Evolutionary conservation across 2,329 filamentous ascomycete species (phyloP).

Genomic region (Aspergillus piperis): DNA sequence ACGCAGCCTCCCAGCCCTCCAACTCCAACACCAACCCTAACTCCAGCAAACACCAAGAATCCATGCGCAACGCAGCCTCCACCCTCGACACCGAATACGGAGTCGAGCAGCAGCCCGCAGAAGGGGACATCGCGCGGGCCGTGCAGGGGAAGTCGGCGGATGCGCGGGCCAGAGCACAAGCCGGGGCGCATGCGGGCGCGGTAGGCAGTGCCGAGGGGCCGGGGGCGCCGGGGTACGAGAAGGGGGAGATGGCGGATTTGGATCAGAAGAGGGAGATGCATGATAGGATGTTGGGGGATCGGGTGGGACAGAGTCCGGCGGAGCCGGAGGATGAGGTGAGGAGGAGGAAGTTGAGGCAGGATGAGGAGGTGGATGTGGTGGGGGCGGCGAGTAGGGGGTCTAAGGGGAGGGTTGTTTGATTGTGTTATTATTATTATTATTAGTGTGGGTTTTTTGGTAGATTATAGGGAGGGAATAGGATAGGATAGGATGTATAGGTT

Average conservation of each 20-base stretch:
- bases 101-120: constrained; percentile 38
- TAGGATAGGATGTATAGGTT: background rate
- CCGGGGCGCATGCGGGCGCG: constrained; percentile 38
- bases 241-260: constrained; percentile 37
- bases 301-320: constrained; percentile 24
- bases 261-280: constrained; percentile 38
- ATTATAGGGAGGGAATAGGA: background rate
- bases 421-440: constrained; percentile 32
- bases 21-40: constrained; percentile 27
- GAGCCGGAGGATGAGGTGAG: constrained; percentile 26
- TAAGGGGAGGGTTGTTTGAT: constrained; percentile 29
- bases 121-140: constrained; percentile 37
- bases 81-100: constrained; percentile 38
- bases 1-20: constrained; percentile 31
- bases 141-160: constrained; percentile 30
- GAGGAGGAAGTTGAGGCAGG: constrained; percentile 28
- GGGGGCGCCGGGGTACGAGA: constrained; percentile 34
- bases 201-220: constrained; percentile 33
- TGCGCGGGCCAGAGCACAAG: constrained; percentile 26
- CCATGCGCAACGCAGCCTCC: constrained; percentile 24
- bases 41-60: constrained; percentile 17
- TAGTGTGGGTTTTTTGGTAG: background rate
- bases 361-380: constrained; percentile 33
- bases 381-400: constrained; percentile 30
- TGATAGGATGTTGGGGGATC: constrained; percentile 32